Evolutionary conservation across 2,329 filamentous ascomycete genomes (phyloP).

Genomic region (Aureobasidium mangrovei): DNA sequence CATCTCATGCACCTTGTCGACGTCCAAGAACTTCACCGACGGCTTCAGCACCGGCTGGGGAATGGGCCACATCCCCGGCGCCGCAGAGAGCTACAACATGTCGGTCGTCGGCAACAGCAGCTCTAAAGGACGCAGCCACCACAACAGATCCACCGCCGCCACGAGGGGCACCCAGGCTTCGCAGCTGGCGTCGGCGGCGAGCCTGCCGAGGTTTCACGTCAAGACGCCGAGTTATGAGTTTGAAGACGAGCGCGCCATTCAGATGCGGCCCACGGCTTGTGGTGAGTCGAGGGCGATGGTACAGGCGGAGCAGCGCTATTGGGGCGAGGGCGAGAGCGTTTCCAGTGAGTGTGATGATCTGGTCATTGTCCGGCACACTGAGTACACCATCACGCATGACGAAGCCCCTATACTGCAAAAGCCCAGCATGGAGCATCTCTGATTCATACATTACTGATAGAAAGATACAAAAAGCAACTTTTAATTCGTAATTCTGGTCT

Average conservation of each 20-base stretch:
- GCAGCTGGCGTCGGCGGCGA: too few relatives aligned
- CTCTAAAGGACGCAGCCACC: background rate
- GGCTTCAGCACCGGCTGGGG: slow-evolving; percentile 35
- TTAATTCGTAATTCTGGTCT: too few relatives aligned
- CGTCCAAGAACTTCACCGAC: slow-evolving; percentile 34
- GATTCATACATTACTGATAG: too few relatives aligned
- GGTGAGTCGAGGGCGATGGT: background rate
- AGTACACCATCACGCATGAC: background rate
- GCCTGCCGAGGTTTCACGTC: background rate
- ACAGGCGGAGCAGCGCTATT: background rate
- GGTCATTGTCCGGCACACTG: background rate
- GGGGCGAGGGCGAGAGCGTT: background rate
- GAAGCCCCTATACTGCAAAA: background rate
- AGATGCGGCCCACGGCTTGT: background rate
- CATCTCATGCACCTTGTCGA: slow-evolving; percentile 34
- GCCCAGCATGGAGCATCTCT: background rate
- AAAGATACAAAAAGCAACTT: too few relatives aligned
- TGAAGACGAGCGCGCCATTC: background rate
- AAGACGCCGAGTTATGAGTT: background rate
- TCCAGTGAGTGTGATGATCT: background rate
- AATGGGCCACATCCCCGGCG: slow-evolving; percentile 23
- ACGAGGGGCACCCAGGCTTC: background rate
- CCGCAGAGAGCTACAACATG: slow-evolving; percentile 23
- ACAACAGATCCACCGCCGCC: background rate
- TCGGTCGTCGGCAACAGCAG: slow-evolving; percentile 13